Evolutionary conservation across 2,329 filamentous ascomycete genomes (phyloP), one percentile per base, ranked within the genome.

Genomic region (Zymoseptoria brevis): DNA sequence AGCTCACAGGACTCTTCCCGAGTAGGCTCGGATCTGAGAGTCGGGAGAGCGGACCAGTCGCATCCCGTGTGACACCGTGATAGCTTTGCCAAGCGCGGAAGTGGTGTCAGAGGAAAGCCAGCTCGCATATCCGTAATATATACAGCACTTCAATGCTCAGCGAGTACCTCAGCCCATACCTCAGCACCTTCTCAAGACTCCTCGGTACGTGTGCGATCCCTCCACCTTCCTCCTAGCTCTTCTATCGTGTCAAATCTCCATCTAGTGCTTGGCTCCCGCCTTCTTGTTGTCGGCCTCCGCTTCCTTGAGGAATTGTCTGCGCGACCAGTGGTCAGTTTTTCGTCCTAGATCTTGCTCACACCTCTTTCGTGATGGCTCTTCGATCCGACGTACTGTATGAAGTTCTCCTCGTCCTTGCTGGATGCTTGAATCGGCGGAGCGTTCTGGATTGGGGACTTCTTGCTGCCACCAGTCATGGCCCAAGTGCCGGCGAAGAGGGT

Each of bases 371-470:
- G 4, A 48, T 21, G 8, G 54, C 54, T 9, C 21, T 30, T 22
- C 6, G 52, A 8, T 19, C 3, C 53, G 6, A 78, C 81, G 64
- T 81, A 87, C 84, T 85, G 81, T 71, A 87, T 84, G 74, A 87
- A 87, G 70, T 80, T 80, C 77, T 86, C 84, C 77, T 87, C 84
- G 67, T 86, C 84, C 75, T 85, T 85, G 77, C 81, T 86, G 69
- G 78, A 77, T 56, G 84, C 84, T 71, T 85, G 83, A 75, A 86
- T 83, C 50, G 83, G 81, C 57, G 84, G 84, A 60, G 75, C 75
- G 62, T 76, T 71, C 65, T 74, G 68, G 64, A 76, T 74, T 62
- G 76, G 72, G 66, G 76, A 74, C 71, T 80, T 78, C 65, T 75
- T 74, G 62, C 78, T 77, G 62, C 77, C 72, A 65, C 76, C 74